phyloP scores from a whole-genome alignment of 257 asterid species.

The Capsicum chinense region DNA sequence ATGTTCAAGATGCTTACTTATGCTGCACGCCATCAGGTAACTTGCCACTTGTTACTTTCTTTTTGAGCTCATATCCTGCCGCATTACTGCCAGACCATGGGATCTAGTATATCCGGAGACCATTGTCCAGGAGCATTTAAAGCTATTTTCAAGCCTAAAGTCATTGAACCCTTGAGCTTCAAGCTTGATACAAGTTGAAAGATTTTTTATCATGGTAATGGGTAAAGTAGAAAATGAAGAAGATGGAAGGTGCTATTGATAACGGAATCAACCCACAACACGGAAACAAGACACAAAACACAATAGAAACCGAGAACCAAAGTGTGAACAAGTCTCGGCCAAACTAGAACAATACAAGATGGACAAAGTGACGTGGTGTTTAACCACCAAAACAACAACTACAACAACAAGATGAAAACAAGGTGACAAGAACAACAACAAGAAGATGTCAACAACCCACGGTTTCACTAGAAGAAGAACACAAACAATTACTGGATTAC shows the following conservation, averaged over 20 bases:
- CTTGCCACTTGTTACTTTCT: conserved; percentile 19
- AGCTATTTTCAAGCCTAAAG: neutral
- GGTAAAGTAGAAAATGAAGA: neutral
- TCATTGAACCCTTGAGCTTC: conserved; percentile 10
- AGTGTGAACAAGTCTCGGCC: too few relatives aligned
- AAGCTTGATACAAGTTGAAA: conserved; percentile 23
- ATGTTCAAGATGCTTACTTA: conserved; percentile 68
- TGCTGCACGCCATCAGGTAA: conserved; percentile 81
- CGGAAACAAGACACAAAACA: too few relatives aligned
- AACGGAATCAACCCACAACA: too few relatives aligned
- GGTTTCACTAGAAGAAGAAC: too few relatives aligned
- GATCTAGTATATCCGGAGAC: neutral
- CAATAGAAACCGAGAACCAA: too few relatives aligned
- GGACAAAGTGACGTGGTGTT: too few relatives aligned
- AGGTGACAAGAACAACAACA: too few relatives aligned
- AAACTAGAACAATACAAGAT: too few relatives aligned
- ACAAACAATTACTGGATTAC: too few relatives aligned
- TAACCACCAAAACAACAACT: too few relatives aligned
- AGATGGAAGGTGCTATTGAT: neutral
- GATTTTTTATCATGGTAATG: neutral
- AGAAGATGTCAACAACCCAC: too few relatives aligned
- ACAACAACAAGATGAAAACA: too few relatives aligned
- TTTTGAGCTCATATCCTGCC: conserved; percentile 9
- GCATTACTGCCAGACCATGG: conserved; percentile 11
- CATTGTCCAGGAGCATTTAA: conserved; percentile 11